Evolutionary conservation across 768 basidiomycete genomes (phyloP).

Genomic region (Rhodotorula diobovata): DNA sequence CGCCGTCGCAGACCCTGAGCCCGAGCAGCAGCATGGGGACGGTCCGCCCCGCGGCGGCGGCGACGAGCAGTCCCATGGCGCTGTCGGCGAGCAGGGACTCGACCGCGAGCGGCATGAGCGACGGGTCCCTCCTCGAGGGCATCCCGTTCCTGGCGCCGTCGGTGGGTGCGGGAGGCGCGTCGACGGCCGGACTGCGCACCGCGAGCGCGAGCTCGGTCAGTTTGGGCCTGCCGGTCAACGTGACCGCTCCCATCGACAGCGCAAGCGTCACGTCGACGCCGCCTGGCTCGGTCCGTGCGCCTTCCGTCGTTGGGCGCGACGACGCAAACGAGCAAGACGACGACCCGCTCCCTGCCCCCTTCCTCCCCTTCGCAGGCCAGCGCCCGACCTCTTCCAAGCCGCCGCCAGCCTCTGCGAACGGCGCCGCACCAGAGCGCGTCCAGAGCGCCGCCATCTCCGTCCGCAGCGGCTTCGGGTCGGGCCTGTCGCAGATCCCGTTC

Average conservation of each 20-base stretch:
- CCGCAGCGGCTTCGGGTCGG: constrained; percentile 40
- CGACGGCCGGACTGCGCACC: neutral
- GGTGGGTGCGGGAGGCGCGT: neutral
- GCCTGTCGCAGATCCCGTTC: constrained; percentile 42
- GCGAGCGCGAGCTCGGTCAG: constrained; percentile 11
- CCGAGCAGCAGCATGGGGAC: too few species aligned
- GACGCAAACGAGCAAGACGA: neutral
- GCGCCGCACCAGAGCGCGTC: neutral
- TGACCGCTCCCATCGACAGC: neutral
- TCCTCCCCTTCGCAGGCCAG: constrained; percentile 39
- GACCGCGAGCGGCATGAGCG: constrained; percentile 6
- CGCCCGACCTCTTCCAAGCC: constrained; percentile 11
- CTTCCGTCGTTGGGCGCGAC: neutral
- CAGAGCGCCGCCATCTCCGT: constrained; percentile 29
- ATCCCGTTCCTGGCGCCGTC: constrained; percentile 36
- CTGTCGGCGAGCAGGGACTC: constrained; percentile 8
- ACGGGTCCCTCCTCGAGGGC: constrained; percentile 33
- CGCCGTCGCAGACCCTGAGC: neutral
- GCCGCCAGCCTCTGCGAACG: neutral
- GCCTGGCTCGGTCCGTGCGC: neutral
- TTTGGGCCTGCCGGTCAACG: constrained; percentile 20
- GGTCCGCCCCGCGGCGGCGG: neutral
- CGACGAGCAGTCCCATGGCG: neutral
- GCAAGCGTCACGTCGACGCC: neutral
- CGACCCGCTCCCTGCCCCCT: constrained; percentile 36